Evolutionary conservation across 2,329 filamentous ascomycete species (phyloP).

Genomic region (Hirsutella rhossiliensis): DNA sequence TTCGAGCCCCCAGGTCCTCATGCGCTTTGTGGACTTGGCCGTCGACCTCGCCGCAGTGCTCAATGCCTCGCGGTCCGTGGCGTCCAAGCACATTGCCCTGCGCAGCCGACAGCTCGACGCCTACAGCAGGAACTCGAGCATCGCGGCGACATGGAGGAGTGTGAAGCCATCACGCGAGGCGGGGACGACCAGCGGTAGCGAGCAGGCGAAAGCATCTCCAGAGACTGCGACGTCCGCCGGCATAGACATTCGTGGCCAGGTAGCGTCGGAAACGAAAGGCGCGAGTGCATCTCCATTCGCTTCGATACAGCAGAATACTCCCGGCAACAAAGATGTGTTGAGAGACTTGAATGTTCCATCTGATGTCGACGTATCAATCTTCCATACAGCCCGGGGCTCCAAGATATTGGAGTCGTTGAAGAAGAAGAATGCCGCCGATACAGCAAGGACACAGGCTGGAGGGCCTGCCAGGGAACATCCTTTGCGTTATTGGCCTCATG

Average conservation of each 20-base stretch:
- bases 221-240: no score
- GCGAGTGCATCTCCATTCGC: no score
- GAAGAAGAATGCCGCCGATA: constrained; percentile 10
- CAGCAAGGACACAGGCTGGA: constrained; percentile 5
- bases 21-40: constrained; percentile 51
- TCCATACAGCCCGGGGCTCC: constrained; percentile 33
- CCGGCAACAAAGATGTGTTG: neutral
- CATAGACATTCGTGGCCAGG: no score
- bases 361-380: constrained; percentile 33
- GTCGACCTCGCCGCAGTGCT: constrained; percentile 61
- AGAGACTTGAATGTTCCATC: constrained; percentile 23
- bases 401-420: constrained; percentile 28
- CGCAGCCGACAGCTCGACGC: constrained; percentile 40
- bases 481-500: constrained; percentile 20
- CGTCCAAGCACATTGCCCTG: constrained; percentile 48
- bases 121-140: constrained; percentile 34
- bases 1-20: constrained; percentile 19
- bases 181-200: no score
- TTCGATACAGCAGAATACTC: no score
- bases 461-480: constrained; percentile 23
- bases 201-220: no score
- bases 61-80: constrained; percentile 57
- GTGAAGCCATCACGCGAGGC: neutral
- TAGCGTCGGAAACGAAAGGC: no score
- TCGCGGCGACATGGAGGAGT: constrained; percentile 22